Conservation (phyloP, 75 land plant species). For the Pinus albicaulis region DNA sequence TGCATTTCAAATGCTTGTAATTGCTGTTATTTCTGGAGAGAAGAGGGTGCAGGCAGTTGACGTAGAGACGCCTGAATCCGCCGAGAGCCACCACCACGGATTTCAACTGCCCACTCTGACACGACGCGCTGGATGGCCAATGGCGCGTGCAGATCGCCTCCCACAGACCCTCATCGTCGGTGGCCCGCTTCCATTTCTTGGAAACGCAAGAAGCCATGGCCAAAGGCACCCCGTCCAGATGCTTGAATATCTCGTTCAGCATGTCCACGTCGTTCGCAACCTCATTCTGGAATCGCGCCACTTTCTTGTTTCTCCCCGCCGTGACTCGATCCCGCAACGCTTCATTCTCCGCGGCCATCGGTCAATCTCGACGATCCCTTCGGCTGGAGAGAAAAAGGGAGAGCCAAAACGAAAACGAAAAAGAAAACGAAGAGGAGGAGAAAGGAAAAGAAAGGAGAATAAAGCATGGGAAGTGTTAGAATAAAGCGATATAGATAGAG, state of each 20-base stretch:
- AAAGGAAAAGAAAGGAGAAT: no score
- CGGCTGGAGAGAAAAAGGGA: no score
- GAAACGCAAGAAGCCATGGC: conserved; percentile 18
- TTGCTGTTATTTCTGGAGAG: no score
- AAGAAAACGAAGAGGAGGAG: no score
- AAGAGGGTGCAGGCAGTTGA: conserved; percentile 10
- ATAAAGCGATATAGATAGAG: no score
- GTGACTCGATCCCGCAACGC: no score
- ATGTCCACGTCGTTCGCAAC: conserved; percentile 4
- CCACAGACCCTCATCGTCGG: conserved; percentile 14
- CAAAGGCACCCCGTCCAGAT: conserved; percentile 10
- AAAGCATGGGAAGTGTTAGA: no score
- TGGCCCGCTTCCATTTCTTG: conserved; percentile 10
- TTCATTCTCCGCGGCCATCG: no score
- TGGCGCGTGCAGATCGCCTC: neutral
- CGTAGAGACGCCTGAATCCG: conserved; percentile 17
- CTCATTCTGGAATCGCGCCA: neutral
- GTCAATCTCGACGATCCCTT: no score
- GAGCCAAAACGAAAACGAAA: no score
- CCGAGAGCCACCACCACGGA: conserved; percentile 22
- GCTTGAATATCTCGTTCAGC: conserved; percentile 17
- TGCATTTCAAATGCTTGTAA: neutral
- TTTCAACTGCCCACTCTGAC: no score
- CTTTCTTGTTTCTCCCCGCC: no score
- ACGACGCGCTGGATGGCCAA: neutral